phyloP scores from a whole-genome alignment of 176 grass and related monocot genomes.

The Aegilops longissima region DNA sequence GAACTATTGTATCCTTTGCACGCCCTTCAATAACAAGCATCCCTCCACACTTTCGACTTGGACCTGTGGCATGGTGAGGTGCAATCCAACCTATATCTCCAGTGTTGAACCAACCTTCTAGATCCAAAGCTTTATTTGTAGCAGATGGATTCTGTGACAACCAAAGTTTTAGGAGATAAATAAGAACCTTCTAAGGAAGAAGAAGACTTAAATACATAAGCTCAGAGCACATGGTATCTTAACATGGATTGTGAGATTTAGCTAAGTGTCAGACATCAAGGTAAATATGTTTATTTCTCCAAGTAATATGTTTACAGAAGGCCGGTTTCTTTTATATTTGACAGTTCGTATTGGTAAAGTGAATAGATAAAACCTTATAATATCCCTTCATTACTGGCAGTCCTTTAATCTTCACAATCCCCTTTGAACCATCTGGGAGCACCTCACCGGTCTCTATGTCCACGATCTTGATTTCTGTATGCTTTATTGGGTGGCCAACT shows the following conservation, averaged over 20 bases:
- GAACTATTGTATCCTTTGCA: constrained; percentile 96
- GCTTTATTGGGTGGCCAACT: constrained; percentile 71
- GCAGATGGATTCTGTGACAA: constrained; percentile 58
- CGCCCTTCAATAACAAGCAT: constrained; percentile 97
- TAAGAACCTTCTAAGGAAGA: neutral
- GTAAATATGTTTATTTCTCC: constrained; percentile 1
- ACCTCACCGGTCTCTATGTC: constrained; percentile 61
- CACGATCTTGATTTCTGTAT: constrained; percentile 82
- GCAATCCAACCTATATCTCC: constrained; percentile 97
- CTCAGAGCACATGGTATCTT: neutral
- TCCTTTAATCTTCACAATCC: constrained; percentile 89
- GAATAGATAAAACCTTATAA: constrained; percentile 73
- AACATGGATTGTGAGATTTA: constrained; percentile 13
- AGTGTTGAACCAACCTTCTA: constrained; percentile 77
- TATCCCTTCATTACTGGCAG: constrained; percentile 94
- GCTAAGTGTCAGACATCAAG: neutral
- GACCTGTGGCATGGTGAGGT: constrained; percentile 52
- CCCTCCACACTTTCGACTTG: constrained; percentile 76
- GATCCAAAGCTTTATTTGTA: constrained; percentile 67
- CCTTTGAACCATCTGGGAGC: constrained; percentile 90
- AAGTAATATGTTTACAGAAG: constrained; percentile 18
- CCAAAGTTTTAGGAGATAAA: constrained; percentile 16
- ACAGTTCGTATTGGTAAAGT: neutral
- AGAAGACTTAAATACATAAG: neutral
- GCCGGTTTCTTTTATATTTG: neutral